Percentiles rank a stretch among this genome's conserved stretches.
phyloP scores from a whole-genome alignment of 108 stramenopile genomes.

The Pseudonitzschia delicatissima region DNA sequence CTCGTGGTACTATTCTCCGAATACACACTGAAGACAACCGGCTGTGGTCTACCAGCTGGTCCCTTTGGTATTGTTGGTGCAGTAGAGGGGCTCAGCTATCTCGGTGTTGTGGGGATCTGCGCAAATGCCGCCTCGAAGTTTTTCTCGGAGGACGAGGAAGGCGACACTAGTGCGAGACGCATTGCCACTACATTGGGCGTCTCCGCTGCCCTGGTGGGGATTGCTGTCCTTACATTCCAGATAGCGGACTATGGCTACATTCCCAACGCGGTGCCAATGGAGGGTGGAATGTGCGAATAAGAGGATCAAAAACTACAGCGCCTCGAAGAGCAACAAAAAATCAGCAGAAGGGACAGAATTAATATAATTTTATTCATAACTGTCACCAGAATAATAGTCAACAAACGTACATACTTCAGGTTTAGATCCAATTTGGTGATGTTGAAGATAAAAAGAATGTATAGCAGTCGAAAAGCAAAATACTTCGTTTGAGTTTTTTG shows the following conservation, averaged over 20 bases:
- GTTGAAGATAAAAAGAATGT: too few species aligned
- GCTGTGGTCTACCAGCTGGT: conserved; percentile 50
- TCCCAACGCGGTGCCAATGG: conserved; percentile 83
- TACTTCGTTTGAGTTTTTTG: too few species aligned
- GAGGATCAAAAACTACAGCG: too few species aligned
- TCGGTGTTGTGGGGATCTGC: conserved; percentile 34
- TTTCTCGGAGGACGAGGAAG: neutral
- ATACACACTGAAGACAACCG: conserved; percentile 56
- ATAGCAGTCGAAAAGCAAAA: too few species aligned
- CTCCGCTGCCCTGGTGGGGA: conserved; percentile 56
- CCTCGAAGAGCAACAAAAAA: too few species aligned
- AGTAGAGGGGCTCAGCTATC: conserved; percentile 46
- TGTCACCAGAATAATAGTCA: too few species aligned
- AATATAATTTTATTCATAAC: too few species aligned
- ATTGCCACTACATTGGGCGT: conserved; percentile 69
- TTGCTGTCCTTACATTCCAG: conserved; percentile 60
- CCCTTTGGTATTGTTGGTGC: conserved; percentile 47
- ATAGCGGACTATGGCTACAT: conserved; percentile 76
- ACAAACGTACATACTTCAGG: too few species aligned
- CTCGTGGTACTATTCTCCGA: conserved; percentile 64
- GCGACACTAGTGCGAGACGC: conserved; percentile 24
- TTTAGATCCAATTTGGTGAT: too few species aligned
- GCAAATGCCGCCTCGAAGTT: conserved; percentile 2
- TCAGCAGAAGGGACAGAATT: too few species aligned
- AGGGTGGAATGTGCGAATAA: conserved; percentile 75